These are phyloP conservation scores for Cyphellophora attinorum DNA, from an alignment of 2,329 filamentous ascomycete genomes.

Conservation along the genomic window DNA sequence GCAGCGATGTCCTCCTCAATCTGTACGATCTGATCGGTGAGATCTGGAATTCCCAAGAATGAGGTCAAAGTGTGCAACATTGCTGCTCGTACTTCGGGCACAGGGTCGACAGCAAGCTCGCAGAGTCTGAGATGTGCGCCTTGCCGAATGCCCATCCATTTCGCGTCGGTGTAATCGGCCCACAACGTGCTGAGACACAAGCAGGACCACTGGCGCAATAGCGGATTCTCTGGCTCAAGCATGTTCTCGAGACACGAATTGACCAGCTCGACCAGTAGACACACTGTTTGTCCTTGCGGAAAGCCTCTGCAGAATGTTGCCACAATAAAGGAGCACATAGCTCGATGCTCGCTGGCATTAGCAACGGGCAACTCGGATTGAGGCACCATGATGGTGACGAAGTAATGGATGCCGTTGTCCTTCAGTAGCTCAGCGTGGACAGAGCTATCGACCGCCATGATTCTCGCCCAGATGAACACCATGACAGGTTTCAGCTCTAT, in stretches of 20 bases:
- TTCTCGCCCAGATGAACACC: conserved; percentile 98
- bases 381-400: conserved; percentile 83
- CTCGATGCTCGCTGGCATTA: conserved; percentile 87
- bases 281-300: conserved; percentile 82
- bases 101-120: conserved; percentile 70
- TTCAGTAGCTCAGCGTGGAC: conserved; percentile 92
- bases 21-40: conserved; percentile 81
- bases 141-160: conserved; percentile 89
- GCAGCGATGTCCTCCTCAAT: conserved; percentile 87
- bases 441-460: conserved; percentile 86
- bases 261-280: conserved; percentile 71
- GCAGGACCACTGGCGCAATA: conserved; percentile 91
- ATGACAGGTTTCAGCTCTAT: conserved; percentile 94
- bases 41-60: conserved; percentile 84
- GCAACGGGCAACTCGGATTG: conserved; percentile 72
- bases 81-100: conserved; percentile 84
- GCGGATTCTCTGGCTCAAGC: conserved; percentile 73
- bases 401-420: conserved; percentile 95
- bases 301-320: conserved; percentile 96
- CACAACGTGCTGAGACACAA: conserved; percentile 92
- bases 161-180: conserved; percentile 82
- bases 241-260: conserved; percentile 71
- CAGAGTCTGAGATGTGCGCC: conserved; percentile 75
- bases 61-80: conserved; percentile 90
- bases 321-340: conserved; percentile 97